Evolutionary conservation across 306 rosid species (phyloP).

Genomic region (Prunus mongolica): DNA sequence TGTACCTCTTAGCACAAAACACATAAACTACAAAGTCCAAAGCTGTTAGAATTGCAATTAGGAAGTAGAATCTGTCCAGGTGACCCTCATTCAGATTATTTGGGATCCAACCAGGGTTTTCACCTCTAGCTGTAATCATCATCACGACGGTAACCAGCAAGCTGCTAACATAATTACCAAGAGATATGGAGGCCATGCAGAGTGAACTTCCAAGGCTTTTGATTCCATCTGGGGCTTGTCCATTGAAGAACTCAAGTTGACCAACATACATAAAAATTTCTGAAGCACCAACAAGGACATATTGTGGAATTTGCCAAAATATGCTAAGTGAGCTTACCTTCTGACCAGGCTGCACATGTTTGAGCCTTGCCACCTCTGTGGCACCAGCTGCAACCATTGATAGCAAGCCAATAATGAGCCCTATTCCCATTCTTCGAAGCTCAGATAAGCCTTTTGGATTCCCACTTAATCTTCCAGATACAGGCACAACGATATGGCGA

Average conservation of each 20-base stretch:
- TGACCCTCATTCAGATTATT: slow-evolving; percentile 58
- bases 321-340: slow-evolving; percentile 55
- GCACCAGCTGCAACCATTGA: slow-evolving; percentile 68
- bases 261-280: slow-evolving; percentile 78
- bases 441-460: slow-evolving; percentile 48
- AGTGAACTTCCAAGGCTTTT: slow-evolving; percentile 79
- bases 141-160: slow-evolving; percentile 53
- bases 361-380: slow-evolving; percentile 52
- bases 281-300: slow-evolving; percentile 60
- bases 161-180: slow-evolving; percentile 67
- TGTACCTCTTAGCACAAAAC: slow-evolving; percentile 52
- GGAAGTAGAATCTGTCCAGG: slow-evolving; percentile 65
- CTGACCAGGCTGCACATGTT: slow-evolving; percentile 25
- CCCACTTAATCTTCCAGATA: slow-evolving; percentile 36
- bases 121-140: slow-evolving; percentile 42
- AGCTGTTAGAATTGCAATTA: slow-evolving; percentile 49
- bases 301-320: slow-evolving; percentile 77
- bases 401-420: slow-evolving; percentile 51
- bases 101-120: slow-evolving; percentile 67
- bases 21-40: slow-evolving; percentile 44
- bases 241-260: slow-evolving; percentile 69
- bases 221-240: slow-evolving; percentile 74
- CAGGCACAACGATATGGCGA: slow-evolving; percentile 45
- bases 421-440: slow-evolving; percentile 72
- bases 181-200: slow-evolving; percentile 74